A percentile compares a stretch with the other conserved stretches of the same genome.
Conservation (phyloP, 2,329 filamentous ascomycete species). For the Epichloe amarillans region DNA sequence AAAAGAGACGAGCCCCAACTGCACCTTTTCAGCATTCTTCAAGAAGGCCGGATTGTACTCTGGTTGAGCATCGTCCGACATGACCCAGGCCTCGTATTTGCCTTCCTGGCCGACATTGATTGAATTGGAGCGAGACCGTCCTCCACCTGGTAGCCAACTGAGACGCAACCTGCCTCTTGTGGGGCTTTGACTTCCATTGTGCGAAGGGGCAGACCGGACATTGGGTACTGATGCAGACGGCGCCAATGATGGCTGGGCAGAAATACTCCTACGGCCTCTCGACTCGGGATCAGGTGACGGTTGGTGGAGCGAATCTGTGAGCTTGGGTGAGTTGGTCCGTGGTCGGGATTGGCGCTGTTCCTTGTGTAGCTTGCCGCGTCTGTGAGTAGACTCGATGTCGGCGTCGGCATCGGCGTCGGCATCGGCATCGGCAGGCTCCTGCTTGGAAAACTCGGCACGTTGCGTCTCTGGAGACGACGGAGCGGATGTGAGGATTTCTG, state of each 20-base stretch:
- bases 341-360: constrained; percentile 13
- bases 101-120: constrained; percentile 14
- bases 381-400: constrained; percentile 8
- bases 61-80: constrained; percentile 34
- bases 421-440: constrained; percentile 6
- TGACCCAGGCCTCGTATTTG: constrained; percentile 36
- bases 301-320: constrained; percentile 12
- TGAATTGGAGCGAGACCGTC: constrained; percentile 38
- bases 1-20: neutral
- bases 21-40: constrained; percentile 41
- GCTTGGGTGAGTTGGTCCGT: constrained; percentile 19
- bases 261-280: constrained; percentile 32
- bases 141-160: constrained; percentile 39
- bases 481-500: constrained; percentile 16
- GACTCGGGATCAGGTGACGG: constrained; percentile 23
- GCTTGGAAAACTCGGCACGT: constrained; percentile 12
- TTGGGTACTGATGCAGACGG: constrained; percentile 11
- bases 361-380: constrained; percentile 19
- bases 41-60: constrained; percentile 45
- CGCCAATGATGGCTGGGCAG: constrained; percentile 26
- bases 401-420: neutral
- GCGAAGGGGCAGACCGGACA: constrained; percentile 13
- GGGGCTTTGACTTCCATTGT: constrained; percentile 29
- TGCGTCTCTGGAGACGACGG: constrained; percentile 17
- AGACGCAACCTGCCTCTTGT: constrained; percentile 32